phyloP scores from a whole-genome alignment of 1,284 basidiomycete species.

The Singerocomus inundabilis region DNA sequence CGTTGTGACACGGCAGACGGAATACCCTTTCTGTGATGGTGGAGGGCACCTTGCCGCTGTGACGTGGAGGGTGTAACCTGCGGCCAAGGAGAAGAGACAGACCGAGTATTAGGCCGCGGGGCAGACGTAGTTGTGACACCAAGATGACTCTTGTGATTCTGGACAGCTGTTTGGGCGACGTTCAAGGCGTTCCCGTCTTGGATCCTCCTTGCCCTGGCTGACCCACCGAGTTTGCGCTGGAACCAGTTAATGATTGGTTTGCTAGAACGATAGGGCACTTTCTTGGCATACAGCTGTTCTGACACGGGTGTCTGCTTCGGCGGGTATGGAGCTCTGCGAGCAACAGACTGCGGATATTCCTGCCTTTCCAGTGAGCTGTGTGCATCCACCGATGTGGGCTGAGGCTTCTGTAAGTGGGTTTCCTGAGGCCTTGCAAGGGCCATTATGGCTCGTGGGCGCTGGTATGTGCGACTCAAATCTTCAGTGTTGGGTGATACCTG shows the following conservation, averaged over 20 bases:
- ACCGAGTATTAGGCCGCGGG: conserved; percentile 33
- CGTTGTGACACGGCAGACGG: conserved; percentile 40
- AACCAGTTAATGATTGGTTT: conserved; percentile 93
- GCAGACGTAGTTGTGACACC: conserved; percentile 12
- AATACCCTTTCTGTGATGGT: conserved; percentile 34
- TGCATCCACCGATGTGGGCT: conserved; percentile 13
- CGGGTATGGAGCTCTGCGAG: conserved; percentile 21
- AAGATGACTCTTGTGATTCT: conserved; percentile 19
- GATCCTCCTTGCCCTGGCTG: conserved; percentile 49
- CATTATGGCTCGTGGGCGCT: conserved; percentile 12
- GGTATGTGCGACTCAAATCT: conserved; percentile 17
- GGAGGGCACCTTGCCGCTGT: conserved; percentile 26
- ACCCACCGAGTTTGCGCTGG: conserved; percentile 78
- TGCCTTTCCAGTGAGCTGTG: conserved; percentile 15
- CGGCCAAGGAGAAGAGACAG: conserved; percentile 32
- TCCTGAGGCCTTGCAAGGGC: conserved; percentile 14
- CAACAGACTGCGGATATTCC: conserved; percentile 17
- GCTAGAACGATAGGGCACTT: conserved; percentile 60
- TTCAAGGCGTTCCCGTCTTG: conserved; percentile 33
- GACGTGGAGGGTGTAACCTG: conserved; percentile 18
- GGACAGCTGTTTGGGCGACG: conserved; percentile 12
- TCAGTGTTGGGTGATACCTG: conserved; percentile 1
- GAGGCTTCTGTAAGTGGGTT: conserved; percentile 12
- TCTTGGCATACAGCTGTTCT: conserved; percentile 47
- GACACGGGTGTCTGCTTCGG: conserved; percentile 29